A percentile compares a stretch with the other conserved stretches of the same genome.
Conservation (phyloP, 2,329 filamentous ascomycete species). For the Diaporthe vaccinii region DNA sequence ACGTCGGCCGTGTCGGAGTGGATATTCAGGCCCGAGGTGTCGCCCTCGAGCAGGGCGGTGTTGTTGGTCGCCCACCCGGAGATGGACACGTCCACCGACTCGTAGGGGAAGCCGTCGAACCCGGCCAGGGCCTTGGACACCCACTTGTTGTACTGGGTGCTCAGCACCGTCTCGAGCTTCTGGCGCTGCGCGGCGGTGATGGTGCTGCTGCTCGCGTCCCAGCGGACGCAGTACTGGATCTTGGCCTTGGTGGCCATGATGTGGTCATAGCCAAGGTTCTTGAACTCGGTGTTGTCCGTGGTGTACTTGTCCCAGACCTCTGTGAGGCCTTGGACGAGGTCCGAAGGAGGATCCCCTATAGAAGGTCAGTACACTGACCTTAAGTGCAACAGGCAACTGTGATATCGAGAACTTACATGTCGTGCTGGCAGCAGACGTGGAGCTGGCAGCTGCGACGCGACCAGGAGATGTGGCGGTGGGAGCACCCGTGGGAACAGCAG, state of each 20-base stretch:
- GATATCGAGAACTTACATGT: conserved; percentile 2
- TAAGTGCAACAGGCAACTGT: not conserved
- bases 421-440: not conserved
- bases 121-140: conserved; percentile 21
- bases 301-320: conserved; percentile 27
- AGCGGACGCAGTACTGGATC: conserved; percentile 26
- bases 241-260: conserved; percentile 26
- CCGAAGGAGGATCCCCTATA: conserved; percentile 9
- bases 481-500: not conserved
- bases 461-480: not conserved
- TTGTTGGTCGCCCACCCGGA: conserved; percentile 25
- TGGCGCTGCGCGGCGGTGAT: conserved; percentile 14
- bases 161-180: conserved; percentile 20
- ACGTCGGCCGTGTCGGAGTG: conserved; percentile 1
- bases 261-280: conserved; percentile 8
- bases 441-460: conserved; percentile 13
- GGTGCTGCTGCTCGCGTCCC: conserved; percentile 10
- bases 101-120: conserved; percentile 24
- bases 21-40: conserved; percentile 7
- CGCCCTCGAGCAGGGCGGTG: conserved; percentile 17
- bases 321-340: not conserved
- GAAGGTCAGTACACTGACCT: not conserved
- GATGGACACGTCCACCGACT: conserved; percentile 13
- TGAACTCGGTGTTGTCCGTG: conserved; percentile 10
- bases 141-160: conserved; percentile 29